Evolutionary conservation across 202 grass and related monocot species (phyloP), one percentile per base, ranked within the genome.

Genomic region (Elaeis oleifera): DNA sequence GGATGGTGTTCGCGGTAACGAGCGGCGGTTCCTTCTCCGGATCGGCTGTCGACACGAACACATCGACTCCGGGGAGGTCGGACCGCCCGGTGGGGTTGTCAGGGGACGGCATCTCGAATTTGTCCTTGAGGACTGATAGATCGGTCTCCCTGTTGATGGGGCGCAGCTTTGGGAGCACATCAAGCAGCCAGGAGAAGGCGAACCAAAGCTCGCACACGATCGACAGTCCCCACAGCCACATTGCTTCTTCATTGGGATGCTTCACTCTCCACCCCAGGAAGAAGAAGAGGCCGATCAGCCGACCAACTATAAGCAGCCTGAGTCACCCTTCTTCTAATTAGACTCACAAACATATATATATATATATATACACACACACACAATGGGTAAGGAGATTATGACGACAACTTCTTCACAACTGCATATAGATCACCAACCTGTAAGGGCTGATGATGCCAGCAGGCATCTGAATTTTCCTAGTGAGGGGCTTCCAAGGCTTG

Each of bases 141-240:
- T 96, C 79, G 0, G 91, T 90, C 18, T 60, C 81, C 39, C 91
- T 80, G 76, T 96, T 96, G 16, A 96, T 73, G 1, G 91, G 91
- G 82, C 81, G 78, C 57, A 96, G 81, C 67, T 96, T 96, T 32
- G 91, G 91, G 36, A 96, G 78, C 73, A 84, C 83, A 62, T 96
- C 87, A 13, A 96, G 78, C 6, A 96, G 24, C 91, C 91, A 96
- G 6, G 91, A 96, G 75, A 96, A 96, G 19, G 91, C 91, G 76
- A 96, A 96, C 91, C 91, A 96, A 54, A 96, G 18, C 76, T 96
- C 91, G 60, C 91, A 96, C 7, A 96, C 91, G 55, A 90, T 85
- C 13, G 91, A 96, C 91, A 96, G 88, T 18, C 83, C 86, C 91
- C 91, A 96, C 4, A 96, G 81, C 91, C 87, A 96, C 1, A 82